Percentiles rank a stretch among this genome's conserved stretches.
Evolutionary conservation across 2,329 filamentous ascomycete genomes (phyloP).

Genomic region (Colletotrichum sp.): DNA sequence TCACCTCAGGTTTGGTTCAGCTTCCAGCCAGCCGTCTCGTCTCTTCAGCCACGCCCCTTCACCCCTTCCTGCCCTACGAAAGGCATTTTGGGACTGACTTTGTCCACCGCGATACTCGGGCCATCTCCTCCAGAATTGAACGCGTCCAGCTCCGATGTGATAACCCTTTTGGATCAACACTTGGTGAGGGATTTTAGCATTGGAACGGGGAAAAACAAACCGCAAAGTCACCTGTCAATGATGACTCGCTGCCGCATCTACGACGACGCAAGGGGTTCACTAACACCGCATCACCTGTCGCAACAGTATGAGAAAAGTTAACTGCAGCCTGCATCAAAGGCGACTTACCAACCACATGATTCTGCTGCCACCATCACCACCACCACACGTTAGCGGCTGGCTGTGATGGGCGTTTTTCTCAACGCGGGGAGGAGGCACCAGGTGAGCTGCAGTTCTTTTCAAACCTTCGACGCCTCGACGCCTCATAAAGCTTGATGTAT

Average conservation of each 20-base stretch:
- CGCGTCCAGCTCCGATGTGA: neutral
- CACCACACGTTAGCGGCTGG: neutral
- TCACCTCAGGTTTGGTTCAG: conserved; percentile 4
- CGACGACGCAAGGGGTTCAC: neutral
- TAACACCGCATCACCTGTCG: neutral
- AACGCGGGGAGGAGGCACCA: neutral
- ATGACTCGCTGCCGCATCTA: neutral
- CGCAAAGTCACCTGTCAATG: neutral
- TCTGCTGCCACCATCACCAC: neutral
- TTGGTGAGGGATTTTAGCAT: neutral
- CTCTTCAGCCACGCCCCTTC: neutral
- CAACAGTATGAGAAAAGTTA: neutral
- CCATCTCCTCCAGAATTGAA: neutral
- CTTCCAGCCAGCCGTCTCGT: conserved; percentile 1
- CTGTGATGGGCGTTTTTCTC: neutral
- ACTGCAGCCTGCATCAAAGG: neutral
- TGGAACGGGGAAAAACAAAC: neutral
- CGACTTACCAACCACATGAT: neutral
- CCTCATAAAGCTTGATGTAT: neutral
- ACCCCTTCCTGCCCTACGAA: neutral
- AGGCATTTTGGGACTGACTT: neutral
- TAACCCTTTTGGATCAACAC: neutral
- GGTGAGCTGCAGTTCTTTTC: neutral
- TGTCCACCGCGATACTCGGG: neutral
- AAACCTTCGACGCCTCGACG: neutral